Evolutionary conservation across 176 grass and related monocot genomes (phyloP), one percentile per base, ranked within the genome.

Genomic region (Aegilops speltoides): DNA sequence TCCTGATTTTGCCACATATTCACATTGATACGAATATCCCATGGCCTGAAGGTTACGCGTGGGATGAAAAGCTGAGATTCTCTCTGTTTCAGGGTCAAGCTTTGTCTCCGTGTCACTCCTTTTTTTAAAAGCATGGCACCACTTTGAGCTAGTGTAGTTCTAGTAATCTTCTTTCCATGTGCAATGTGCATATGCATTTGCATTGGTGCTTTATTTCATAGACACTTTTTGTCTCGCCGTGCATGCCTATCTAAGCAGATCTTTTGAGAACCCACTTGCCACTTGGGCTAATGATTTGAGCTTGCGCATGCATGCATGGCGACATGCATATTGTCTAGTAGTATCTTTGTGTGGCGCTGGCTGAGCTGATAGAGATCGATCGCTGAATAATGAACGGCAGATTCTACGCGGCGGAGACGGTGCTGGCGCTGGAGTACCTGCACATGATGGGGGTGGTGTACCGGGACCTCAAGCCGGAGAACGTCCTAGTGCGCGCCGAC

Each of bases 381-480:
- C 48, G 48, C 48, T 5, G 4, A 50, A 50, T 7, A 19, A 54
- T 54, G 50, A 3, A 59, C 23, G n/a, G 13, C 89, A 98, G 95
- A 85, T 98, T 98, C 83, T 98, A 98, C 71, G 93, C 65, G 68
- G 95, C 93, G 38, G 95, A 98, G 91, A 95, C 91, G 65, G 75
- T 98, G 29, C 70, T 98, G 77, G 95, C 93, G 26, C 26, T 98
- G 83, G 95, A 98, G 77, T 98, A 98, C 83, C 87, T 98, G 83
- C 95, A 98, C 89, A 98, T 98, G 95, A 98, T 98, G 95, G 95
- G 95, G 60, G 95, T 98, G 69, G 91, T 98, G 70, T 98, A 98
- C 93, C 20, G 95, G 81, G 95, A 98, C 76, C 87, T 98, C 22
- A 98, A 98, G 82, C 95, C 95, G 76, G 95, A 98, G 88, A 98